Evolutionary conservation across 768 basidiomycete species (phyloP), one percentile per base, ranked within the genome.

Genomic region (Tylopilus subfusipes): DNA sequence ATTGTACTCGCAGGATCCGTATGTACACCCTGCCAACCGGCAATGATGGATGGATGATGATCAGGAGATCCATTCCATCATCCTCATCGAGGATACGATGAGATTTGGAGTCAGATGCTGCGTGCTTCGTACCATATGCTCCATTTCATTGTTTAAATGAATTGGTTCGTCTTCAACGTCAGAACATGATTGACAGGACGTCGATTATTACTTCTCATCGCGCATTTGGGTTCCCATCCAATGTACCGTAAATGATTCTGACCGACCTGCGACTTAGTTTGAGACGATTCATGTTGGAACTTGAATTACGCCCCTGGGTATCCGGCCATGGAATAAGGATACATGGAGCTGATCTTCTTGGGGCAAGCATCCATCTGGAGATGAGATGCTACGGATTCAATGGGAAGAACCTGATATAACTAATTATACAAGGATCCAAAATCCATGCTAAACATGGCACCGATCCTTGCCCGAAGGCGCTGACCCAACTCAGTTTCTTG

Each of bases 71-170:
- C 44, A 0, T 38, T 36, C 34, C 38, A 22, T 54, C 52, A 25
- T 54, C 44, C 21, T 47, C 29, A 19, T 27, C 30, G 27, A 33
- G 38, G 36, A 50, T 25, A 53, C 36, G 46, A 34, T 39, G 51
- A 50, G 38, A 55, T 62, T 48, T 34, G 29, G 45, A 50, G 19
- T 19, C 49, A 55, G 51, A 52, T 54, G 52, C 39, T 31, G 53
- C 12, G 3, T 53, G 40, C 54, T 29, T 53, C 44, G 8, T 51
- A 48, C 1, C 27, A 22, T 42, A 13, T 33, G 40, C n/a, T 38
- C 25, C 18, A 27, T 63, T 48, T 59, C 51, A 49, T 55, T 48
- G n/a, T 51, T 12, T 40, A 53, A 39, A 59, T 52, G 44, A 52
- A 48, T 31, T 29, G 22, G 14, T n/a, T 33, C 21, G 27, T 27